Base-by-base conservation (phyloP, 345 rosid species). In the Hibiscus mutabilis region DNA sequence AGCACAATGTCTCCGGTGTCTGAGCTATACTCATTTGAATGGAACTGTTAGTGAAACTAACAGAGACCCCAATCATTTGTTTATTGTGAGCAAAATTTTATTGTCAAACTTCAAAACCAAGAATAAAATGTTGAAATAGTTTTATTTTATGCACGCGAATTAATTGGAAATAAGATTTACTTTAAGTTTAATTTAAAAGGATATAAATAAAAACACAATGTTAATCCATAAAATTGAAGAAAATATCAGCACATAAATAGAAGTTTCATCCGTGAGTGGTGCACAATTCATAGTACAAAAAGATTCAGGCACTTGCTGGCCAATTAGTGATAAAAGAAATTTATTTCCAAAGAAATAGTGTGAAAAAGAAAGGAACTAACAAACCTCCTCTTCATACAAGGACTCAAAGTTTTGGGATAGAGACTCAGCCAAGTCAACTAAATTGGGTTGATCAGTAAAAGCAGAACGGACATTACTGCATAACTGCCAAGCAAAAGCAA, bases 301-400 rank as follows among this genome's bases (percentile, higher is more conserved):
- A 12, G 6, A 56, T 18, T 14, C 5, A 63, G 65, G 19, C 27
- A 40, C 59, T 62, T 62, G 37, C 9, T 11, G 33, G 22, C 72
- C 24, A 33, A 46, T 7, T 14, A 64, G 9, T 31, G 18, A 46
- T n/a, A 49, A 33, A 35, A 60, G 2, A 52, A 37, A 14, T 2
- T 64, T 47, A 8, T 70, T n/a, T n/a, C 3, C 29, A 55, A 37
- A 16, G 29, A 66, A 18, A 57, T 51, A n/a, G 42, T 63, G 46
- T 68, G 42, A 75, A 56, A 44, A 70, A 73, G 66, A 62, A 37
- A 62, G 62, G 71, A 60, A 56, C 72, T 21, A 16, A 80, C 86
- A 71, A 67, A 94, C 98, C 97, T 95, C 92, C 74, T 86, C 75
- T 69, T 86, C 91, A 75, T 84, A 89, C 74, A 86, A 69, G 5